These are phyloP conservation scores for Lunasporangiospora selenospora DNA, from an alignment of 192 early-diverging fungal genomes.

Conservation along the genomic window DNA sequence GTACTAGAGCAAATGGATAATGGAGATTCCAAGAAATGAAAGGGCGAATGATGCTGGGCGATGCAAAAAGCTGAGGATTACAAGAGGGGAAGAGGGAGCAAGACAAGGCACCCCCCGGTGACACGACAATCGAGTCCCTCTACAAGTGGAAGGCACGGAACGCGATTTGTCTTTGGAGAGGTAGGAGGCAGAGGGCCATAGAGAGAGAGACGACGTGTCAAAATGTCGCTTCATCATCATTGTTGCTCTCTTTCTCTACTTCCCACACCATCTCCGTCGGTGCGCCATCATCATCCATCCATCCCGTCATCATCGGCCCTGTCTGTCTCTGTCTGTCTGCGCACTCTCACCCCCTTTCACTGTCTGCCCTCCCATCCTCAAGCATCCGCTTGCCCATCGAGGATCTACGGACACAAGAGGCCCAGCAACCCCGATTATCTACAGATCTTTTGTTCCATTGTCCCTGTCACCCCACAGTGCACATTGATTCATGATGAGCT, in stretches of 20 bases:
- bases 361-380: background rate
- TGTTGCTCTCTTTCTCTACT: background rate
- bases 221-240: slow-evolving; percentile 4
- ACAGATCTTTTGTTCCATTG: background rate
- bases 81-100: background rate
- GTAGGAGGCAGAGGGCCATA: no score
- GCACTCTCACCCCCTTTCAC: background rate
- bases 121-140: no score
- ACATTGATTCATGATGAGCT: slow-evolving; percentile 55
- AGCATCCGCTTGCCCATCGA: background rate
- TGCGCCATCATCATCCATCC: no score
- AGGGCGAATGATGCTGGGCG: no score
- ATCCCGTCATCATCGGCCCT: no score
- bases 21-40: no score
- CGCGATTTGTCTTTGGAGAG: no score
- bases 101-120: background rate
- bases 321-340: background rate
- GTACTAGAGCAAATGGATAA: no score
- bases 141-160: no score
- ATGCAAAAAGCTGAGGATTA: background rate
- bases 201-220: slow-evolving; percentile 10
- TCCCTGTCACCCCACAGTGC: background rate
- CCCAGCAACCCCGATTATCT: background rate
- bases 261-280: no score
- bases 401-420: background rate